phyloP scores from a whole-genome alignment of 257 asterid species.

The Paraleonurus japonicus region DNA sequence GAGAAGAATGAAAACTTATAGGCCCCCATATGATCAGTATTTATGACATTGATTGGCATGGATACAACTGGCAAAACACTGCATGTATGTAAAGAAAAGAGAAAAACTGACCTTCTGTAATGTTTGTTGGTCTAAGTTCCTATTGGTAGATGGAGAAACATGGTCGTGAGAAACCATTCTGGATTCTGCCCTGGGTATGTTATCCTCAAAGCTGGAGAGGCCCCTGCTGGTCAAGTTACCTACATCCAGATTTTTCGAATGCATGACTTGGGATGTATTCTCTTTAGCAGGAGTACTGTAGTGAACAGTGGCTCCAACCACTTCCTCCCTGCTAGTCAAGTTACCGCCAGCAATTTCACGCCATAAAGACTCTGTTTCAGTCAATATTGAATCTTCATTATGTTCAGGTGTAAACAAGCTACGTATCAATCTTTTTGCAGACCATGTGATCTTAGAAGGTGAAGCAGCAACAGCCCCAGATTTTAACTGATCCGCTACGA shows the following conservation, averaged over 20 bases:
- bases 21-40: slow-evolving; percentile 5
- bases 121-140: slow-evolving; percentile 32
- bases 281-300: slow-evolving; percentile 36
- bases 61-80: slow-evolving; percentile 2
- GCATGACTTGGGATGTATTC: slow-evolving; percentile 29
- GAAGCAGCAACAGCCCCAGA: slow-evolving; percentile 34
- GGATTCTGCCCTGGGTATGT: slow-evolving; percentile 30
- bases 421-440: slow-evolving; percentile 37
- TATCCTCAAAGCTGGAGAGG: slow-evolving; percentile 31
- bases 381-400: slow-evolving; percentile 35
- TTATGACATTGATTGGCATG: background rate
- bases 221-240: slow-evolving; percentile 32
- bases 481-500: slow-evolving; percentile 26
- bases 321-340: slow-evolving; percentile 32
- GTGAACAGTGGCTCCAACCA: slow-evolving; percentile 31
- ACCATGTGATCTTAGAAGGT: slow-evolving; percentile 44
- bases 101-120: slow-evolving; percentile 43
- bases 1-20: slow-evolving; percentile 15
- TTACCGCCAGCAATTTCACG: slow-evolving; percentile 37
- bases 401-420: slow-evolving; percentile 34
- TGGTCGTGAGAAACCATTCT: slow-evolving; percentile 22
- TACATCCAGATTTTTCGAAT: slow-evolving; percentile 32
- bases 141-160: slow-evolving; percentile 32
- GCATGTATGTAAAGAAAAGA: slow-evolving; percentile 10
- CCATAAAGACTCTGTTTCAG: slow-evolving; percentile 46